Base-by-base conservation (phyloP, 2,329 filamentous ascomycete species). In the Exophiala aquamarina region DNA sequence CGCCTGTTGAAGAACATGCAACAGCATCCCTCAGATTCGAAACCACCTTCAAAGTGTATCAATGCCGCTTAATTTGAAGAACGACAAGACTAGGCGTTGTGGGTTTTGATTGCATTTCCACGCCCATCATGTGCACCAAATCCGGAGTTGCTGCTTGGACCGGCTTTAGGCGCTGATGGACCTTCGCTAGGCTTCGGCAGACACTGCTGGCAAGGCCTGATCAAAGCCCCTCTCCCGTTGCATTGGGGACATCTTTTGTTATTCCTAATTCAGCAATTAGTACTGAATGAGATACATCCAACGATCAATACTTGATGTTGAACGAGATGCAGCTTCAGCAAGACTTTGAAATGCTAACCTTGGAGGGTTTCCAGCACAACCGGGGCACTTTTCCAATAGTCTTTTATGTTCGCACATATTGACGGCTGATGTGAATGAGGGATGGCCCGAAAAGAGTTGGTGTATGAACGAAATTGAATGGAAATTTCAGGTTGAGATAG, bases 371-470 rank as follows among this genome's bases (percentile, higher is more conserved):
- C 50, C 50, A 41, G 46, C 47, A 28, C 50, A 49, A 17, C 38
- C 39, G 42, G 39, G 32, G 35, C 50, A 53, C 14, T 42, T 47
- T 5, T 17, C 23, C 34, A 28, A 49, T 32, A 31, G 19, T 21
- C 49, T 53, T n/a, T 41, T 31, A 35, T 53, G 50, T 19, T 40
- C 36, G 39, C 47, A 49, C 50, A 53, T 53, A 15, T 20, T 47
- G 42, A 29, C 31, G 28, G 33, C 31, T 15, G 14, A 21, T 17
- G 21, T 8, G 21, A 41, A 11, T 6, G 37, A 11, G 14, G 23
- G 17, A 8, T 11, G 7, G 17, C 15, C 32, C 15, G 15, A 8
- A 9, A 10, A 28, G 31, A 13, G 28, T 35, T 35, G 29, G 29
- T 13, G 18, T 15, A 15, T 21, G 17, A 32, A 20, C 13, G 8